Percentiles rank a stretch among this genome's conserved stretches.
Evolutionary conservation across 148 eudicot genomes (phyloP).

Genomic region (Rhododendron mucronatum): DNA sequence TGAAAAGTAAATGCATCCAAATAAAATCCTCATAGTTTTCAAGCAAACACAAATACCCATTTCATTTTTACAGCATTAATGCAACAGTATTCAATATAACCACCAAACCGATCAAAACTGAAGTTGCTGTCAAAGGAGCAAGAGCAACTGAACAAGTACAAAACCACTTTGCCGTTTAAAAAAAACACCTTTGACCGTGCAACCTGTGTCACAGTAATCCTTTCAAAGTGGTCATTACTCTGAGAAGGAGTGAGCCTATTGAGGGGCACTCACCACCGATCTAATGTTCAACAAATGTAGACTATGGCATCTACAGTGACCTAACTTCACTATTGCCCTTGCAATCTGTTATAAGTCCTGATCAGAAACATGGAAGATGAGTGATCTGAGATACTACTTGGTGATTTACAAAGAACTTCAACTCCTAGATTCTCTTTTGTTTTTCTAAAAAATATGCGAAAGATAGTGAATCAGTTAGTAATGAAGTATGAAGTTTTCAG

Average conservation of each 20-base stretch:
- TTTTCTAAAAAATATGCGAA: neutral
- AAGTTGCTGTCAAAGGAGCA: neutral
- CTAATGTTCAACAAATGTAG: neutral
- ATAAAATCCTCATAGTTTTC: neutral
- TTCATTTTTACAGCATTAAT: neutral
- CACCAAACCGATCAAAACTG: neutral
- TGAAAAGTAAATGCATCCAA: neutral
- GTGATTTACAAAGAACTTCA: neutral
- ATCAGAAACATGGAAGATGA: neutral
- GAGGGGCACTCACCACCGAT: neutral
- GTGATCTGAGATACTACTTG: neutral
- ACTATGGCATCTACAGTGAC: neutral
- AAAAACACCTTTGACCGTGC: neutral
- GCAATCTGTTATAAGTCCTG: neutral
- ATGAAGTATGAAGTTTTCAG: neutral
- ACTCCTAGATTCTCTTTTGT: neutral
- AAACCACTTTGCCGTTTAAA: neutral
- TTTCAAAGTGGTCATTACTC: neutral
- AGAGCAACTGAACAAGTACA: too few species aligned
- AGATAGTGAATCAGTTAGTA: neutral
- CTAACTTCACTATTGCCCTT: neutral
- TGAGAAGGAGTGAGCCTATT: neutral
- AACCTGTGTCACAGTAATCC: neutral
- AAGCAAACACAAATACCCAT: neutral
- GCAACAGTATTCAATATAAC: neutral